phyloP scores from a whole-genome alignment of 768 basidiomycete genomes.

The Epithele typhae region DNA sequence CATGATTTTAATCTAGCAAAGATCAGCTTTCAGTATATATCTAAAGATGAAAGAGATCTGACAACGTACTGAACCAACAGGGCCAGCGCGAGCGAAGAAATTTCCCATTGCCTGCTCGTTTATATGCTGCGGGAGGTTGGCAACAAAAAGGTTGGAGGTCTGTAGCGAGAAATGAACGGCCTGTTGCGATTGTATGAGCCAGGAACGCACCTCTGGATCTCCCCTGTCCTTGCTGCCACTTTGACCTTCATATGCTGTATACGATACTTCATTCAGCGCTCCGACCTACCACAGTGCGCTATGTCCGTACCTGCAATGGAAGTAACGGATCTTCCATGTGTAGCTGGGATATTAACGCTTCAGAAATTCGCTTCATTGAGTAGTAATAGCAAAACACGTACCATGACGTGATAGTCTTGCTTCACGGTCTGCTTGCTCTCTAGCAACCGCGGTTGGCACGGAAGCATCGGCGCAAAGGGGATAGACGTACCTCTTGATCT shows the following conservation, averaged over 20 bases:
- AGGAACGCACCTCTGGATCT: slow-evolving; percentile 69
- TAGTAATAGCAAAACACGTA: slow-evolving; percentile 25
- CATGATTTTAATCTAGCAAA: slow-evolving; percentile 97
- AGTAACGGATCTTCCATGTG: slow-evolving; percentile 75
- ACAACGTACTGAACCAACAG: slow-evolving; percentile 79
- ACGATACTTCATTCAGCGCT: not conserved
- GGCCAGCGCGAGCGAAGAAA: slow-evolving; percentile 88
- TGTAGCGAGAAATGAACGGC: too few species aligned
- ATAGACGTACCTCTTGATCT: slow-evolving; percentile 79
- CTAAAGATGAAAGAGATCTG: not conserved
- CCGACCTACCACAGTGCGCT: not conserved
- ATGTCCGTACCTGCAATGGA: slow-evolving; percentile 75
- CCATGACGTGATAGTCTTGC: slow-evolving; percentile 73
- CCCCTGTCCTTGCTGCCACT: slow-evolving; percentile 87
- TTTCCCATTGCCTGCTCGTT: slow-evolving; percentile 82
- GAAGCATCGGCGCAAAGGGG: too few species aligned
- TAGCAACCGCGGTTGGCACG: too few species aligned
- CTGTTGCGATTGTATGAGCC: too few species aligned
- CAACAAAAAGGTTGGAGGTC: slow-evolving; percentile 96
- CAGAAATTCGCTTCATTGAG: not conserved
- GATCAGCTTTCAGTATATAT: too few species aligned
- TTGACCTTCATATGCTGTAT: slow-evolving; percentile 89
- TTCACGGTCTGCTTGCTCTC: slow-evolving; percentile 92
- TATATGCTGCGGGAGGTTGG: slow-evolving; percentile 84
- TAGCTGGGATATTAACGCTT: slow-evolving; percentile 22